phyloP scores from a whole-genome alignment of 768 basidiomycete genomes.

The Leccinellum luteum region DNA sequence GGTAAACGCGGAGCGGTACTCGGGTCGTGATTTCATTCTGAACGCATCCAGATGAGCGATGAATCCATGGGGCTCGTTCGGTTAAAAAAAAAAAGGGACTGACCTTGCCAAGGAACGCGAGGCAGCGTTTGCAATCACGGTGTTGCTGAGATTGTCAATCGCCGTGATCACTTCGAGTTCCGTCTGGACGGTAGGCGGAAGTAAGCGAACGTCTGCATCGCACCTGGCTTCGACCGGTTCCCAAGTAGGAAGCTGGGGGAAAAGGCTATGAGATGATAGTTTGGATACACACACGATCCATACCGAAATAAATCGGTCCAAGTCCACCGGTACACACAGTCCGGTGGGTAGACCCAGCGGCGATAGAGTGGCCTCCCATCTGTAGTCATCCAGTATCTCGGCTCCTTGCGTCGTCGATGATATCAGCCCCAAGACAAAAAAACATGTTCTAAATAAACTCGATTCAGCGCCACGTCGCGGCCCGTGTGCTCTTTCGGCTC shows the following conservation, averaged over 20 bases:
- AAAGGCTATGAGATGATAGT: constrained; percentile 3
- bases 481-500: constrained; percentile 26
- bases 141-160: constrained; percentile 92
- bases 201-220: constrained; percentile 45
- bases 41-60: not conserved
- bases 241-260: constrained; percentile 74
- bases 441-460: constrained; percentile 75
- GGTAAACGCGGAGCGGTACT: constrained; percentile 71
- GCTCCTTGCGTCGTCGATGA: constrained; percentile 90
- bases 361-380: constrained; percentile 89
- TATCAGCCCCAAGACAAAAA: constrained; percentile 91
- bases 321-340: constrained; percentile 83
- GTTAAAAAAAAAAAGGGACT: constrained; percentile 25
- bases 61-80: not conserved
- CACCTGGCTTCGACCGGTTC: constrained; percentile 33
- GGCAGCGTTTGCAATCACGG: constrained; percentile 92
- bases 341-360: constrained; percentile 87
- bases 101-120: constrained; percentile 87
- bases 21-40: constrained; percentile 76
- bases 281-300: constrained; percentile 25
- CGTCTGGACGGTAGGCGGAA: constrained; percentile 61
- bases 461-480: constrained; percentile 6
- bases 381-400: constrained; percentile 88
- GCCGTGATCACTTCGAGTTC: constrained; percentile 86
- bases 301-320: constrained; percentile 79